Percentiles rank a stretch among this genome's conserved stretches.
These are phyloP conservation scores for Plasmodium relictum DNA, from an alignment of 169 alveolate genomes.

Conservation along the genomic window DNA sequence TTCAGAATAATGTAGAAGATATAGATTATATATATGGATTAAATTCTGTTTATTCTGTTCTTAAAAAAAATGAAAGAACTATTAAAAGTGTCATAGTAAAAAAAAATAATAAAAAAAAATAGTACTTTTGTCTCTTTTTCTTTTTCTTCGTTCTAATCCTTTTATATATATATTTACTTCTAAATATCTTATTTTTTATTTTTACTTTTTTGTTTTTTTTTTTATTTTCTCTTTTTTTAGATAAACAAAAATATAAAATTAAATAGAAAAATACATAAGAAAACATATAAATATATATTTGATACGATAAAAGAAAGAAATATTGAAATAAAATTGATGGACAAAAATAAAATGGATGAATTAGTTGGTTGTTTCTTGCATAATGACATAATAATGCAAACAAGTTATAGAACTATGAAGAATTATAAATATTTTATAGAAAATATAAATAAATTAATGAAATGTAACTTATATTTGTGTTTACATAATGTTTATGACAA, in stretches of 20 bases:
- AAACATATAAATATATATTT: slow-evolving; percentile 30
- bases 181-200: not conserved
- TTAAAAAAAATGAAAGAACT: slow-evolving; percentile 42
- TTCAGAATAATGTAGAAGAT: slow-evolving; percentile 14
- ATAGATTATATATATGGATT: slow-evolving; percentile 54
- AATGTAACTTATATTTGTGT: slow-evolving; percentile 25
- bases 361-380: slow-evolving; percentile 61
- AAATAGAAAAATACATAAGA: slow-evolving; percentile 32
- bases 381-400: slow-evolving; percentile 44
- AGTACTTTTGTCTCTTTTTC: not conserved
- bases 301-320: slow-evolving; percentile 24
- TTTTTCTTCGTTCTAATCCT: too few relatives aligned
- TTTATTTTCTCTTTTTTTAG: not conserved
- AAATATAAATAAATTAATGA: not conserved
- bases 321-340: not conserved
- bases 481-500: slow-evolving; percentile 64
- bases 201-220: not conserved
- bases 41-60: slow-evolving; percentile 52
- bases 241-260: slow-evolving; percentile 13
- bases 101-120: not conserved
- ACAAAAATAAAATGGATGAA: slow-evolving; percentile 38
- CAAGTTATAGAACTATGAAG: slow-evolving; percentile 32
- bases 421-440: slow-evolving; percentile 26
- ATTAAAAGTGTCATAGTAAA: slow-evolving; percentile 34
- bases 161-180: not conserved